Percentiles rank a stretch among this genome's conserved stretches.
Evolutionary conservation across 768 basidiomycete genomes (phyloP).

Genomic region (Phlebiopsis flavidoalba): DNA sequence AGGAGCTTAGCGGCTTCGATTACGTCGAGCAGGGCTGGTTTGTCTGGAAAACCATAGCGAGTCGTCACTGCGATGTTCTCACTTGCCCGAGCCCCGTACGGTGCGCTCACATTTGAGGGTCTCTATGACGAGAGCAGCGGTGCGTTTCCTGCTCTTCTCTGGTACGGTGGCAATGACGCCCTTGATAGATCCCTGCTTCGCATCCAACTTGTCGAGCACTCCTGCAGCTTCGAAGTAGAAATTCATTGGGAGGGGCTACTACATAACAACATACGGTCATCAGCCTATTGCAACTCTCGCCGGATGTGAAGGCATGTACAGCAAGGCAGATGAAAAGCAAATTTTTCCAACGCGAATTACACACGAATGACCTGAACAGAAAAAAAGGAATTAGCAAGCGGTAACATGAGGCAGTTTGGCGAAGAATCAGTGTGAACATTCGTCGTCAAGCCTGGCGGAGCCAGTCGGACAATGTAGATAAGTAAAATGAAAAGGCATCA

Average conservation of each 20-base stretch:
- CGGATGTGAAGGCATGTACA: constrained; percentile 4
- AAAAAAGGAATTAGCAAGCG: constrained; percentile 15
- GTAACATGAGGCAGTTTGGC: constrained; percentile 6
- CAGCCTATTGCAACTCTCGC: constrained; percentile 15
- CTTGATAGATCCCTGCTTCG: constrained; percentile 90
- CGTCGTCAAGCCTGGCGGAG: constrained; percentile 47
- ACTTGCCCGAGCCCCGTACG: background rate
- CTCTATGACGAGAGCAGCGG: constrained; percentile 86
- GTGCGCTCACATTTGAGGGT: constrained; percentile 84
- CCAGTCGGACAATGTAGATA: constrained; percentile 94
- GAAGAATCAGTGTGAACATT: constrained; percentile 4
- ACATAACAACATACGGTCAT: constrained; percentile 18
- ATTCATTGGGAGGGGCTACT: constrained; percentile 58
- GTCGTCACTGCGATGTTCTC: background rate
- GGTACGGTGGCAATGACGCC: constrained; percentile 70
- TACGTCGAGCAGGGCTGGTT: constrained; percentile 64
- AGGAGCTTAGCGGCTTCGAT: constrained; percentile 64
- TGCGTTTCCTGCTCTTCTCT: constrained; percentile 70
- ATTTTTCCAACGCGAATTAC: background rate
- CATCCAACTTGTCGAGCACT: constrained; percentile 79
- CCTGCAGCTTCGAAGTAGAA: constrained; percentile 91
- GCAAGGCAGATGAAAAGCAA: background rate
- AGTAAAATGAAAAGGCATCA: constrained; percentile 52
- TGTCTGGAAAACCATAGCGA: constrained; percentile 47
- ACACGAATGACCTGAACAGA: constrained; percentile 15